Conservation (phyloP, 2,329 filamentous ascomycete genomes). For the Fusarium albidum region DNA sequence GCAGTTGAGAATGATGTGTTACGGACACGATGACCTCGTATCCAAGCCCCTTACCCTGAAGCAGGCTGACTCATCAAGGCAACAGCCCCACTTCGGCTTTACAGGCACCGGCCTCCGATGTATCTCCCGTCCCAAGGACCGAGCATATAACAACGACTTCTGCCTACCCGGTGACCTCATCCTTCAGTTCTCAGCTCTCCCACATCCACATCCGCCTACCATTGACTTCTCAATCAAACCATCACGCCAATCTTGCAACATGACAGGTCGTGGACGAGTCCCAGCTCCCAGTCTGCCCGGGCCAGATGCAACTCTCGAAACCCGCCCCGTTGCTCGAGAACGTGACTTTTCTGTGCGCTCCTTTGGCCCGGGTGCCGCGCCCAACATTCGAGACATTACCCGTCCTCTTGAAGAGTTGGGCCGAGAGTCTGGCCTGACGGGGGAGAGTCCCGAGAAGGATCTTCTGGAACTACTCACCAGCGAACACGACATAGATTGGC, state of each 20-base stretch:
- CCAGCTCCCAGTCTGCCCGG: background rate
- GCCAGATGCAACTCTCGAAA: conserved; percentile 5
- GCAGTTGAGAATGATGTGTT: too few species aligned
- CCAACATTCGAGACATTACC: background rate
- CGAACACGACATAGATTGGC: background rate
- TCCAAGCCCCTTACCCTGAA: too few species aligned
- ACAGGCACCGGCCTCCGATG: too few species aligned
- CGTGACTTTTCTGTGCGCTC: conserved; percentile 1
- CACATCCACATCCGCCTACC: too few species aligned
- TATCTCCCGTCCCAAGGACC: too few species aligned
- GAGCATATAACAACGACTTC: too few species aligned
- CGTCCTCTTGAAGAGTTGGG: background rate
- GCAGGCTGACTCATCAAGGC: too few species aligned
- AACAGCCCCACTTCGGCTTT: too few species aligned
- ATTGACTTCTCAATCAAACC: too few species aligned
- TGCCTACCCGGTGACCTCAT: too few species aligned
- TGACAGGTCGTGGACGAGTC: conserved; percentile 7
- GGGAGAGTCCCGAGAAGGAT: background rate
- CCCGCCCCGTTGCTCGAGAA: conserved; percentile 1
- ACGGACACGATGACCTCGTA: too few species aligned
- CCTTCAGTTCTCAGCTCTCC: too few species aligned
- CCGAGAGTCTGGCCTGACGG: background rate
- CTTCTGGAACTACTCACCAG: conserved; percentile 1
- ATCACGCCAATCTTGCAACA: background rate
- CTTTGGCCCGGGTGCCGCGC: conserved; percentile 1